Evolutionary conservation across 208 protist species (phyloP).

Genomic region (Leishmania lainsoni): DNA sequence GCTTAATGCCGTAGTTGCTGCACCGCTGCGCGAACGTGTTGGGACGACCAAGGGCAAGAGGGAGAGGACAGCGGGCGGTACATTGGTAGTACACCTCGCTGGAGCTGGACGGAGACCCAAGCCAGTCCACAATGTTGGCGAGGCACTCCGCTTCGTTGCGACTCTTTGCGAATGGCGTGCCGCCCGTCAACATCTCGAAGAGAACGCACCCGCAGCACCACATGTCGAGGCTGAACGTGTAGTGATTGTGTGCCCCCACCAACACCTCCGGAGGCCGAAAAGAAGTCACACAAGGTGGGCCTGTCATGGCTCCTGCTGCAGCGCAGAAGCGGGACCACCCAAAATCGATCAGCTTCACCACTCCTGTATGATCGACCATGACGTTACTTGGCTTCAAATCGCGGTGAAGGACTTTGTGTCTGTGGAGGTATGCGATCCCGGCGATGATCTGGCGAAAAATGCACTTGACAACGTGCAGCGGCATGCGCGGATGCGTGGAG

Average conservation of each 20-base stretch:
- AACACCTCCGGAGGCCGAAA: slow-evolving; percentile 87
- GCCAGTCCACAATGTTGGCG: slow-evolving; percentile 73
- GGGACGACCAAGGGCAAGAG: slow-evolving; percentile 30
- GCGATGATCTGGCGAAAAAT: slow-evolving; percentile 78
- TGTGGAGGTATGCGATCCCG: slow-evolving; percentile 83
- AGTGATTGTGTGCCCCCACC: slow-evolving; percentile 50
- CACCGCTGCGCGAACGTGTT: slow-evolving; percentile 69
- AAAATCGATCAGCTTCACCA: slow-evolving; percentile 91
- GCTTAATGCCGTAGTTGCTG: slow-evolving; percentile 38
- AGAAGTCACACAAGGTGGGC: slow-evolving; percentile 63
- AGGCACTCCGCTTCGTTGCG: slow-evolving; percentile 61
- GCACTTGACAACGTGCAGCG: slow-evolving; percentile 82
- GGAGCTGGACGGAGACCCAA: slow-evolving; percentile 59
- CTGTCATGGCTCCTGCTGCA: slow-evolving; percentile 53
- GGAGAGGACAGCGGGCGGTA: slow-evolving; percentile 8
- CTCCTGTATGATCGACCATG: slow-evolving; percentile 74
- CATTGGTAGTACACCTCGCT: slow-evolving; percentile 54
- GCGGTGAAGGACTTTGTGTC: slow-evolving; percentile 76
- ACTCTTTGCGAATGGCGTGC: slow-evolving; percentile 88
- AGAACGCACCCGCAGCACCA: slow-evolving; percentile 97
- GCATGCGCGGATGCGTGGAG: slow-evolving; percentile 41
- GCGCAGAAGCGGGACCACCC: slow-evolving; percentile 70
- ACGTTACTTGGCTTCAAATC: slow-evolving; percentile 92
- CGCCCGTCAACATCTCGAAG: slow-evolving; percentile 97
- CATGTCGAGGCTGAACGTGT: slow-evolving; percentile 95